Conservation (phyloP, 2,329 filamentous ascomycete species). For the Cladosporium sp. region DNA sequence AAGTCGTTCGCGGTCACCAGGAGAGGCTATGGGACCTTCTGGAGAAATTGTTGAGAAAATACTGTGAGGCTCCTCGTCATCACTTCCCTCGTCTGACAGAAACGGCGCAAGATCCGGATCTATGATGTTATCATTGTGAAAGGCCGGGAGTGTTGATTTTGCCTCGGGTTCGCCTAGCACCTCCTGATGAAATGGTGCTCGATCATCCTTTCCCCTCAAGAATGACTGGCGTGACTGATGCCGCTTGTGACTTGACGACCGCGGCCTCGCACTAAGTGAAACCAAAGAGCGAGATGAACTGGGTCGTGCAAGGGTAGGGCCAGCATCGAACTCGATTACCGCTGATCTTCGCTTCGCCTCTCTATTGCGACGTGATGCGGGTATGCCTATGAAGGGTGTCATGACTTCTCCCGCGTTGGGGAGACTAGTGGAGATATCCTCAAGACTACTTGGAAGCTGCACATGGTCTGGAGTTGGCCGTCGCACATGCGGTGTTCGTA, state of each 20-base stretch:
- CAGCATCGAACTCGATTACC: conserved; percentile 82
- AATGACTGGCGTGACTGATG: conserved; percentile 86
- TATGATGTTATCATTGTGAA: conserved; percentile 98
- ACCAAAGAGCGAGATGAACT: conserved; percentile 87
- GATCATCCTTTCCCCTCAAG: conserved; percentile 71
- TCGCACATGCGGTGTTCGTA: conserved; percentile 21
- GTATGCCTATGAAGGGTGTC: conserved; percentile 62
- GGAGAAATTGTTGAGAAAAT: conserved; percentile 72
- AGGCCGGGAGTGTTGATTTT: conserved; percentile 72
- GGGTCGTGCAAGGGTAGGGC: conserved; percentile 76
- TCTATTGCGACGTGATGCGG: conserved; percentile 62
- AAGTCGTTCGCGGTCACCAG: conserved; percentile 67
- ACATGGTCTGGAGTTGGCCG: conserved; percentile 10
- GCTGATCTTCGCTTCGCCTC: conserved; percentile 81
- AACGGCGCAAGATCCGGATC: conserved; percentile 93
- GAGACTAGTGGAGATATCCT: conserved; percentile 23
- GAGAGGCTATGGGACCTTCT: conserved; percentile 45
- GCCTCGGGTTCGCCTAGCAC: conserved; percentile 62
- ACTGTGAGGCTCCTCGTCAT: conserved; percentile 84
- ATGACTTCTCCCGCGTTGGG: conserved; percentile 32
- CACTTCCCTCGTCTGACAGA: conserved; percentile 86
- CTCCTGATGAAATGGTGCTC: conserved; percentile 81
- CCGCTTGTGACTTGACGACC: conserved; percentile 74
- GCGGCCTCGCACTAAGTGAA: conserved; percentile 65
- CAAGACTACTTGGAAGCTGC: conserved; percentile 13